Evolutionary conservation across 2,329 filamentous ascomycete species (phyloP).

Genomic region (Lasiodiplodia theobromae): DNA sequence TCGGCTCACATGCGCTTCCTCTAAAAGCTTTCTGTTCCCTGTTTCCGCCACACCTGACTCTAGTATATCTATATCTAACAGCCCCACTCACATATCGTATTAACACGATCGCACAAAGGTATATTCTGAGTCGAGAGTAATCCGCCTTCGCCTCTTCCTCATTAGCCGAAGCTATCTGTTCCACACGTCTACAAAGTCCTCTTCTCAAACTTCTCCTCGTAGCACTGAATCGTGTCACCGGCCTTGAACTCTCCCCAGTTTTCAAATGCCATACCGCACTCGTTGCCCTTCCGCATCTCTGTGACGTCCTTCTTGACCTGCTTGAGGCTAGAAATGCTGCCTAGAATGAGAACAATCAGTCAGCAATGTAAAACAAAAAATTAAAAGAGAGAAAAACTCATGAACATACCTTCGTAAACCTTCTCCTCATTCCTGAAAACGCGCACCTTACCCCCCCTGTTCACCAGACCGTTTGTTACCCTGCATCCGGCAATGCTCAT

Average conservation of each 20-base stretch:
- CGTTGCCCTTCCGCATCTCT: conserved; percentile 90
- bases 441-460: conserved; percentile 68
- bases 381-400: conserved; percentile 9
- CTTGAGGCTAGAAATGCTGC: conserved; percentile 80
- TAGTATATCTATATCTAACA: too few relatives aligned
- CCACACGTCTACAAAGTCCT: conserved; percentile 54
- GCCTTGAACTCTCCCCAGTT: conserved; percentile 78
- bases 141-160: neutral
- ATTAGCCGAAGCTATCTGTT: neutral
- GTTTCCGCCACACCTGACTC: too few relatives aligned
- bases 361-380: neutral
- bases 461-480: conserved; percentile 80
- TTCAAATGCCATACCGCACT: conserved; percentile 89
- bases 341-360: conserved; percentile 54
- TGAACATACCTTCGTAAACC: conserved; percentile 79
- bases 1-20: too few relatives aligned
- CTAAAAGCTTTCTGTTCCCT: too few relatives aligned
- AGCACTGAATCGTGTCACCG: conserved; percentile 88
- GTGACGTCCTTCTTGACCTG: conserved; percentile 89
- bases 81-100: too few relatives aligned
- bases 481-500: conserved; percentile 86
- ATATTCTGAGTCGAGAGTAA: neutral
- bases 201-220: conserved; percentile 79
- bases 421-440: conserved; percentile 73
- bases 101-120: neutral